Evolutionary conservation across 2,329 filamentous ascomycete genomes (phyloP), one percentile per base, ranked within the genome.

Genomic region (Penicillium digitatum): DNA sequence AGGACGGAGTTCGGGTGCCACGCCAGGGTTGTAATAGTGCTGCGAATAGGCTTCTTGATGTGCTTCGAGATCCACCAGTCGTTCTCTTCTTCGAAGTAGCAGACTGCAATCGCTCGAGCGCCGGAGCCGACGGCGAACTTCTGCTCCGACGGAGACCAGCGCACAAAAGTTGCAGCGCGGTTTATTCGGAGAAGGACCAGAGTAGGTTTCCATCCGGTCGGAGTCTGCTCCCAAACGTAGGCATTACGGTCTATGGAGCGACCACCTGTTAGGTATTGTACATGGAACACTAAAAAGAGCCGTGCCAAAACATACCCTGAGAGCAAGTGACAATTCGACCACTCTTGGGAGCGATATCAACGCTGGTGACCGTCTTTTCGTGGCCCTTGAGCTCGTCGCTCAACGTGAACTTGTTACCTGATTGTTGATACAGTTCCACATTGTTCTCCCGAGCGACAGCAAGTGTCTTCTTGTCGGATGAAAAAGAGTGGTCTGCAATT

Each of bases 21-120:
- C 54, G 88, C 87, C 42, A 99, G 85, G 16, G 89, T 91, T 53
- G 94, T 97, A 67, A 99, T 93, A 54, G 94, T 99, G 73, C 91
- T 96, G 64, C 93, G 89, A 68, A 99, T 95, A 20, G 94, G 94
- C 83, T 97, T 99, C 85, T 97, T 97, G 70, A 99, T 78, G 77
- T 99, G 94, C 82, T 99, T 99, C 35, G 92, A 96, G 39, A 99
- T 93, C 94, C 94, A 99, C 94, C 94, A 99, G 79, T 99, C 92
- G 76, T 99, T 96, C 76, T 99, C 94, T 73, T 96, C 90, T 72
- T 99, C 94, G 67, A 99, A 99, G 79, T 97, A 97, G 81, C 94
- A 99, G 65, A 97, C 84, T 38, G 94, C 91, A 68, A 99, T 96
- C 62, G 96, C 88, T 61, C 94, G 87, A 66, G 96, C 94, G 59